Evolutionary conservation across 164 flowering plant species (phyloP).

Genomic region (Vitis vinifera): ASM3070453v1 NC_081815.1:1443501-1444000

Average conservation of each 20-base stretch:
- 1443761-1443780: conserved; percentile 24
- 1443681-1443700: conserved; percentile 41
- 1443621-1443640: conserved; percentile 74
- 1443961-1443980: too few relatives aligned
- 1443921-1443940: too few relatives aligned
- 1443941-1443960: too few relatives aligned
- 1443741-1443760: conserved; percentile 3
- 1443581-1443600: conserved; percentile 70
- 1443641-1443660: conserved; percentile 34
- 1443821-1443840: too few relatives aligned
- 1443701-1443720: conserved; percentile 28
- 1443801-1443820: not conserved
- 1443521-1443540: conserved; percentile 71
- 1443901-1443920: too few relatives aligned
- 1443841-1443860: too few relatives aligned
- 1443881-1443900: not conserved
- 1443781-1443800: not conserved
- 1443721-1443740: conserved; percentile 12
- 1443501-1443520: conserved; percentile 65
- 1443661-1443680: conserved; percentile 24
- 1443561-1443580: conserved; percentile 63
- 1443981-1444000: too few relatives aligned
- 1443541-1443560: conserved; percentile 48
- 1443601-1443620: conserved; percentile 62
- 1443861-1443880: too few relatives aligned